Conservation (phyloP, 305 asterid species). For the Euphrasia arctica region DNA sequence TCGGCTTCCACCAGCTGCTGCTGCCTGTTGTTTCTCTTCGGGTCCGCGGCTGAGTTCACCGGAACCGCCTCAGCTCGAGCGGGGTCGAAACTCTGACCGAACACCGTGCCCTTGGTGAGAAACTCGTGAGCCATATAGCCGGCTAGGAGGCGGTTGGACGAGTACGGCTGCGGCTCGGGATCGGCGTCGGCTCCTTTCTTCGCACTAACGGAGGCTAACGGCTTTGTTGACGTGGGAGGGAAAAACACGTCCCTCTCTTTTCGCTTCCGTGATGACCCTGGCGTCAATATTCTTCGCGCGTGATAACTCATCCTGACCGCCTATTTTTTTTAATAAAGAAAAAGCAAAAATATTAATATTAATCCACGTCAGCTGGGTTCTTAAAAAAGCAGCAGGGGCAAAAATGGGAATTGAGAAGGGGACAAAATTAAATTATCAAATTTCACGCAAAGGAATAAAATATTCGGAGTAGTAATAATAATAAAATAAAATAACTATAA, state of each 20-base stretch:
- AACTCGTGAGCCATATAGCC: conserved; percentile 76
- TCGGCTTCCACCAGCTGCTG: conserved; percentile 28
- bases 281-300: conserved; percentile 40
- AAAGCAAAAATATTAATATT: neutral
- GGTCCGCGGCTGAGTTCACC: conserved; percentile 28
- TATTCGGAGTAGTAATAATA: no score
- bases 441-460: no score
- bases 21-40: conserved; percentile 30
- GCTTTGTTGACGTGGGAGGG: conserved; percentile 31
- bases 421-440: neutral
- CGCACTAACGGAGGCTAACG: conserved; percentile 36
- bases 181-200: conserved; percentile 5
- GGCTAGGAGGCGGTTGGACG: conserved; percentile 55
- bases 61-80: conserved; percentile 51
- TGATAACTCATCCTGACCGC: conserved; percentile 55
- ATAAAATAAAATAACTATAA: neutral
- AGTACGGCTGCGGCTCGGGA: conserved; percentile 29
- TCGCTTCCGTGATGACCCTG: conserved; percentile 54
- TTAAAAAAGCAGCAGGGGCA: neutral
- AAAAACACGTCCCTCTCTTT: conserved; percentile 45
- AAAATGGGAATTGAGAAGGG: neutral
- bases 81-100: conserved; percentile 57
- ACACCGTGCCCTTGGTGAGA: conserved; percentile 44
- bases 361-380: conserved; percentile 38
- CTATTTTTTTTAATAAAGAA: neutral